A percentile compares a stretch with the other conserved stretches of the same genome.
Conservation (phyloP, 2,329 filamentous ascomycete genomes). For the Nothophaeocryptopus gaeumannii region DNA sequence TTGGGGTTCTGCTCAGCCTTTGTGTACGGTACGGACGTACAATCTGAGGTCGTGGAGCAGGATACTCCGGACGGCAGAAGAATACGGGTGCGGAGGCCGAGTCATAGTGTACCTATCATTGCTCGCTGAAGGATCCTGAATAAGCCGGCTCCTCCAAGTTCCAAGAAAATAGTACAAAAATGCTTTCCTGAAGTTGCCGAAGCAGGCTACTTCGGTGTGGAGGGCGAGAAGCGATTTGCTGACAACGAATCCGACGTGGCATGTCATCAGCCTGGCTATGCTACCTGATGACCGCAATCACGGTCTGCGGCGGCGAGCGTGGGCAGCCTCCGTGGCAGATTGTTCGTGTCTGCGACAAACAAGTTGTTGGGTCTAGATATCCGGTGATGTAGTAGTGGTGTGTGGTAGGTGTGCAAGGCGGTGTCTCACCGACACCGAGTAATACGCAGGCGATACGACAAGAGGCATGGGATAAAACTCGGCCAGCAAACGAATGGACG, state of each 20-base stretch:
- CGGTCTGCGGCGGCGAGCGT: neutral
- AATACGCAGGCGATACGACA: neutral
- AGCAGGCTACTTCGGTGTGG: neutral
- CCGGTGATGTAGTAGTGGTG: neutral
- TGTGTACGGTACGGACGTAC: neutral
- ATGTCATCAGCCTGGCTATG: constrained; percentile 1
- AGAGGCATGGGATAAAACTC: too few species aligned
- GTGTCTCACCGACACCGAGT: constrained; percentile 3
- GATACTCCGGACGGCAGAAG: constrained; percentile 1
- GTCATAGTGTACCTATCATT: too few species aligned
- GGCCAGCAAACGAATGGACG: too few species aligned
- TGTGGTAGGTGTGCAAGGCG: neutral
- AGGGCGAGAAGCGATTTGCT: constrained; percentile 1
- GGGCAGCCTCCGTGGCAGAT: constrained; percentile 1
- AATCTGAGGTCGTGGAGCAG: neutral
- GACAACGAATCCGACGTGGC: constrained; percentile 6
- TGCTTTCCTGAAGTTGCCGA: constrained; percentile 7
- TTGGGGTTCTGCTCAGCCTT: neutral
- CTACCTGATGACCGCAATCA: neutral
- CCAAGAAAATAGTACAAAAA: constrained; percentile 1
- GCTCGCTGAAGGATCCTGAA: neutral
- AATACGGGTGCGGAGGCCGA: neutral
- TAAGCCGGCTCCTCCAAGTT: constrained; percentile 2
- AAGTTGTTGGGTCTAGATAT: neutral
- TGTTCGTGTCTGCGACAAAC: neutral